Conservation (phyloP, 73 alveolate genomes). For the Paramecium sexaurelia region DNA sequence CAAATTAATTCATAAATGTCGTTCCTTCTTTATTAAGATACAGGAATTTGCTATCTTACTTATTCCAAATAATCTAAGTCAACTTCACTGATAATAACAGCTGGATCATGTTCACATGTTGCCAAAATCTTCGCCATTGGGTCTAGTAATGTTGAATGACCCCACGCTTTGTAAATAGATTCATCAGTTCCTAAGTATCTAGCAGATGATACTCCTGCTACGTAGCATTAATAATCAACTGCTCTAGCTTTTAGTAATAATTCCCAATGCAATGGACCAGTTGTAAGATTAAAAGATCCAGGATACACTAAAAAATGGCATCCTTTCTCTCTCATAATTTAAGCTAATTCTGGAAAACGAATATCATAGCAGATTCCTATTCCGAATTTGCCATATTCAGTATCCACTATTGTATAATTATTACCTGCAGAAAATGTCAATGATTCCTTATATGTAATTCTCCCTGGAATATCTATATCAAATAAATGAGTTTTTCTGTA, state of each 20-base stretch:
- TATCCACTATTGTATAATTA: slow-evolving; percentile 78
- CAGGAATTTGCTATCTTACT: slow-evolving; percentile 77
- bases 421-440: slow-evolving; percentile 88
- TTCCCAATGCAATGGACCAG: slow-evolving; percentile 97
- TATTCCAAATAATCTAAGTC: slow-evolving; percentile 76
- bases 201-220: slow-evolving; percentile 92
- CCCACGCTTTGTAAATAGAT: slow-evolving; percentile 80
- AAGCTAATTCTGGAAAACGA: slow-evolving; percentile 95
- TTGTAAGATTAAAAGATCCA: slow-evolving; percentile 91
- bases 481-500: slow-evolving; percentile 92
- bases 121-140: slow-evolving; percentile 89
- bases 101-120: slow-evolving; percentile 78
- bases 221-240: slow-evolving; percentile 86
- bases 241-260: slow-evolving; percentile 91
- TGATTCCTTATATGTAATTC: slow-evolving; percentile 85
- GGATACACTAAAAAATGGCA: slow-evolving; percentile 92
- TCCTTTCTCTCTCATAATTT: slow-evolving; percentile 78
- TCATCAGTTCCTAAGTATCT: slow-evolving; percentile 76
- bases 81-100: slow-evolving; percentile 76
- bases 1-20: slow-evolving; percentile 75
- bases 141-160: slow-evolving; percentile 84
- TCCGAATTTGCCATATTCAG: slow-evolving; percentile 93
- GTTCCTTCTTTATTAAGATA: slow-evolving; percentile 72
- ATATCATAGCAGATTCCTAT: slow-evolving; percentile 96
- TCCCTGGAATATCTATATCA: slow-evolving; percentile 95